Base-by-base conservation (phyloP, 257 asterid species). In the Linderniella brevidens region DNA sequence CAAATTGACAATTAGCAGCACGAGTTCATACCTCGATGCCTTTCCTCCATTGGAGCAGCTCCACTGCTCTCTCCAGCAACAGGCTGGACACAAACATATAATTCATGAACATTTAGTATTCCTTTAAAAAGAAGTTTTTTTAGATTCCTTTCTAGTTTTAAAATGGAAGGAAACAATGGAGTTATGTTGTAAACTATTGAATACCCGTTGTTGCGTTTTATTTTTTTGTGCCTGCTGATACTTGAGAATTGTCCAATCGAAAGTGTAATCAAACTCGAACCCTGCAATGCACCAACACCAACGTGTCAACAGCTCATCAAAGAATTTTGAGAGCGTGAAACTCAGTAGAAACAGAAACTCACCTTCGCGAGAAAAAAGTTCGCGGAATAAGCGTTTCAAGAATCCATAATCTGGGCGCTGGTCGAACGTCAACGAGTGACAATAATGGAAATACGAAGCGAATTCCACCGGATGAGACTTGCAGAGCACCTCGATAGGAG, bases 401-500 rank as follows among this genome's bases (percentile, higher is more conserved):
- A 82, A 86, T 59, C 93, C 94, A 62, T 86, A 86, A 65, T 86
- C 97, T 52, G 97, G 97, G 3, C 94, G 83, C 57, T 86, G 94
- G 57, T 86, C 94, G 68, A 86, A 86, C 51, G 87, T 82, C 80
- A 86, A 71, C 0, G 97, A 86, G 62, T 79, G 97, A 60, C 97
- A 86, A 58, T 86, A 86, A 61, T 86, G 97, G 58, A 86, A 82
- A 67, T 79, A 86, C 5, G 97, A 86, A 13, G 94, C 94, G 19
- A 86, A 86, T 59, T 86, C 97, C 71, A 82, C 93, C 0, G 97
- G 93, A 69, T 79, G 93, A 38, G 92, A 74, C 86, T 86, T 86
- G 85, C 97, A 86, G 50, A 86, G 58, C 55, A 82, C 97, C 93
- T 86, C 97, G 49, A 82, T 82, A n/a, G 97, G 95, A 66, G 95